Evolutionary conservation across 2,329 filamentous ascomycete species (phyloP).

Genomic region (Coniella vitis): DNA sequence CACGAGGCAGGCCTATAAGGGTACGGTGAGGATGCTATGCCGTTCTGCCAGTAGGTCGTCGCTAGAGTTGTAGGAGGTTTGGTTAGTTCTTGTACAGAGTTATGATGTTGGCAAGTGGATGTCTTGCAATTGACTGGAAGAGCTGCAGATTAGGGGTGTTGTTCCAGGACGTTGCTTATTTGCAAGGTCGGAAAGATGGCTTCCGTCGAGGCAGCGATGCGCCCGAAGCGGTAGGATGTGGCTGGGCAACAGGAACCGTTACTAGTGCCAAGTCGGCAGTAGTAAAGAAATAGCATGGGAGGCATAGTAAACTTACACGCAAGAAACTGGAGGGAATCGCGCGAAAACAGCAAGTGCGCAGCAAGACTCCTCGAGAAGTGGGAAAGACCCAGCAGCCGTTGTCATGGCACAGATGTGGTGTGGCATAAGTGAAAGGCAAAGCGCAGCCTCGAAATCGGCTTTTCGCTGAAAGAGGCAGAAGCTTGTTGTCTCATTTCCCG

Average conservation of each 20-base stretch:
- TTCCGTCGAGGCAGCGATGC: not conserved
- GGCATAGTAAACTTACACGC: slow-evolving; percentile 2
- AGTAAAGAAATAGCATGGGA: not conserved
- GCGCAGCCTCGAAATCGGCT: slow-evolving; percentile 4
- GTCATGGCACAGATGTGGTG: not conserved
- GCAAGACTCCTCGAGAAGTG: not conserved
- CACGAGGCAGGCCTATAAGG: not conserved
- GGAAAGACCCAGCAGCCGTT: not conserved
- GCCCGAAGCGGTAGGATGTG: not conserved
- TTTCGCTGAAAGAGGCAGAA: slow-evolving; percentile 5
- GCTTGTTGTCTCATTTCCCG: slow-evolving; percentile 14
- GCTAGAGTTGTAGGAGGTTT: slow-evolving; percentile 1
- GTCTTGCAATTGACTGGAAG: too few species aligned
- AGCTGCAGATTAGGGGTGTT: not conserved
- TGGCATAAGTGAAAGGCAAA: not conserved
- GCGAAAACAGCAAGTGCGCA: slow-evolving; percentile 6
- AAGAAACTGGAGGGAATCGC: not conserved
- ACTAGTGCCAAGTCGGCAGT: too few species aligned
- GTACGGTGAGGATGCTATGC: not conserved
- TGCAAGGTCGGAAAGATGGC: not conserved
- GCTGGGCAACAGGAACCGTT: not conserved
- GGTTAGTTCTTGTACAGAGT: slow-evolving; percentile 1
- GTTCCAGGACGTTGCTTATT: not conserved
- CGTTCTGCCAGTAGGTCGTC: slow-evolving; percentile 2
- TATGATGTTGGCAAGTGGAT: not conserved